Percentiles rank a stretch among this genome's conserved stretches.
Evolutionary conservation across 2,329 filamentous ascomycete species (phyloP).

Genomic region (Clonostachys solani): DNA sequence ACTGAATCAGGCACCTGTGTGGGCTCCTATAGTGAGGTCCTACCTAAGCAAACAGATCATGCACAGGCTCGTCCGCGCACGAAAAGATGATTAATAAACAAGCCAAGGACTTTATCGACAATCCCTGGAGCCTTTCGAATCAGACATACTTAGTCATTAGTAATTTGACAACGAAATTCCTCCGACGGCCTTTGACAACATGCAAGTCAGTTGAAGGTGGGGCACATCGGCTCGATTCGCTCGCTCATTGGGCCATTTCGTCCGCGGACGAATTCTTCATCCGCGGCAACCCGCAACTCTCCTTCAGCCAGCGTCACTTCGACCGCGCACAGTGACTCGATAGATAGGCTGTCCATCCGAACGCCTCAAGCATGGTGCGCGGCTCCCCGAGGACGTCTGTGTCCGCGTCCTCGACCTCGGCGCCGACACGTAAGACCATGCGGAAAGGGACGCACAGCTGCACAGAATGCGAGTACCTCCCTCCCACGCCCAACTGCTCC

Average conservation of each 20-base stretch:
- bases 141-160: background rate
- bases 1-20: background rate
- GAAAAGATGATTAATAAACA: background rate
- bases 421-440: constrained; percentile 9
- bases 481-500: background rate
- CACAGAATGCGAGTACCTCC: constrained; percentile 11
- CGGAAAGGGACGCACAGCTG: constrained; percentile 18
- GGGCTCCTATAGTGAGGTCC: background rate
- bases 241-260: constrained; percentile 1
- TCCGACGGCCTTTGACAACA: background rate
- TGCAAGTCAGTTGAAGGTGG: background rate
- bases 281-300: constrained; percentile 1
- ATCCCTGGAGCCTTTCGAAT: background rate
- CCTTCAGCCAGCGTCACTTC: constrained; percentile 1
- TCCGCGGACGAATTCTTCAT: constrained; percentile 8
- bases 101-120: background rate
- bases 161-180: background rate
- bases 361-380: background rate
- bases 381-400: background rate
- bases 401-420: constrained; percentile 2
- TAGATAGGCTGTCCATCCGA: background rate
- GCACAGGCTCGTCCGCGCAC: background rate
- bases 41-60: background rate
- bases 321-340: background rate
- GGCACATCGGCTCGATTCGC: background rate